These are phyloP conservation scores for Claviceps sorghi DNA, from an alignment of 2,329 filamentous ascomycete species.

Conservation along the genomic window DNA sequence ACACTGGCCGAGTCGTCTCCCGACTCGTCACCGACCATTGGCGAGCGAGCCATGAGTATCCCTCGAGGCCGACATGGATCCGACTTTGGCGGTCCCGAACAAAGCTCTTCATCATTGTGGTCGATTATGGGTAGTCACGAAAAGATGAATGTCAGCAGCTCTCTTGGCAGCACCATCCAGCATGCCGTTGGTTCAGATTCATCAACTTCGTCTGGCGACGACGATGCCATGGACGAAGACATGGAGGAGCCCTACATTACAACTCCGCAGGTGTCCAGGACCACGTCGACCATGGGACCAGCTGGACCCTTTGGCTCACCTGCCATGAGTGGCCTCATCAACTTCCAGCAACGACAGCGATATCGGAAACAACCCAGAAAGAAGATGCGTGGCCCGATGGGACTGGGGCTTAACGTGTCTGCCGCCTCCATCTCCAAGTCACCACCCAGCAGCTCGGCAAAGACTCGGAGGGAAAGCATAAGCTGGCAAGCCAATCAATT, in stretches of 20 bases:
- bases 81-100: conserved; percentile 37
- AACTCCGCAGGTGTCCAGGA: conserved; percentile 64
- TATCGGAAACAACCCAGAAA: conserved; percentile 52
- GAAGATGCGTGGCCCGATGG: conserved; percentile 33
- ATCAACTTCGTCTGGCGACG: conserved; percentile 58
- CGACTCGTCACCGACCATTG: conserved; percentile 77
- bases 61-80: conserved; percentile 31
- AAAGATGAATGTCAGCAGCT: conserved; percentile 61
- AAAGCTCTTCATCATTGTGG: conserved; percentile 60
- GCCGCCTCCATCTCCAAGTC: conserved; percentile 48
- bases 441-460: conserved; percentile 43
- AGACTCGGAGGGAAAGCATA: conserved; percentile 68
- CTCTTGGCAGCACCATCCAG: conserved; percentile 48
- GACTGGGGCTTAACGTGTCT: conserved; percentile 34
- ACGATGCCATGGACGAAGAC: conserved; percentile 56
- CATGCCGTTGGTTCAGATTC: conserved; percentile 62
- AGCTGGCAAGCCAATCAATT: conserved; percentile 82
- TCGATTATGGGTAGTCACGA: conserved; percentile 56
- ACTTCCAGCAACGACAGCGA: conserved; percentile 66
- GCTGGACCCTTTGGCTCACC: conserved; percentile 51
- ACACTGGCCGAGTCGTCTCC: conserved; percentile 82
- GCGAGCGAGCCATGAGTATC: conserved; percentile 50
- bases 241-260: conserved; percentile 69
- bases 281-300: conserved; percentile 29
- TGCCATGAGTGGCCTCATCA: conserved; percentile 62